Evolutionary conservation across 495 filamentous ascomycete species (phyloP).

Genomic region (Aspergillus avenaceus): DNA sequence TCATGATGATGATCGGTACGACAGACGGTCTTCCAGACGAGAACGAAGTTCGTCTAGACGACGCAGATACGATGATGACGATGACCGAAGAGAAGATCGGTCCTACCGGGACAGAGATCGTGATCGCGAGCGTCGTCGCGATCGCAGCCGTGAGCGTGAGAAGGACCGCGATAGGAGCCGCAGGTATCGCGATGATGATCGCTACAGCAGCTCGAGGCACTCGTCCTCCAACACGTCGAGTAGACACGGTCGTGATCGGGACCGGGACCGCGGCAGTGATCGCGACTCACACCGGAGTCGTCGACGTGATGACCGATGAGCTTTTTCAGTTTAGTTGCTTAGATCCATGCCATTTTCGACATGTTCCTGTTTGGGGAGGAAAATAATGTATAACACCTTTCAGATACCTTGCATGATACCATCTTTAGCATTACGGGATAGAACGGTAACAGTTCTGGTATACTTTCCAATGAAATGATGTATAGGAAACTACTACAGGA

Average conservation of each 20-base stretch:
- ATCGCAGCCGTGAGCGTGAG: conserved; percentile 27
- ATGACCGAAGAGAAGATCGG: conserved; percentile 20
- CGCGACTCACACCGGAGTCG: conserved; percentile 30
- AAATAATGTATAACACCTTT: not conserved
- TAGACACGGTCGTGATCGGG: conserved; percentile 23
- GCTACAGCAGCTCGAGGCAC: conserved; percentile 31
- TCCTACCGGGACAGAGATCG: conserved; percentile 25
- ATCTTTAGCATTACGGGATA: not conserved
- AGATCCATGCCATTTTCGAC: not conserved
- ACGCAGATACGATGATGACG: conserved; percentile 26
- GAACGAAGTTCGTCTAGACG: conserved; percentile 32
- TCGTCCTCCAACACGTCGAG: conserved; percentile 23
- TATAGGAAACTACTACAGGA: not conserved
- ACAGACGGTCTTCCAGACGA: conserved; percentile 27
- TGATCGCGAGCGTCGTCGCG: conserved; percentile 22
- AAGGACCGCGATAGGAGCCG: conserved; percentile 24
- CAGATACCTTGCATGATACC: conserved; percentile 1
- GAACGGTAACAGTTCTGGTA: no score
- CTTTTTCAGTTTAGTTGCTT: no score
- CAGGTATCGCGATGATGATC: conserved; percentile 29
- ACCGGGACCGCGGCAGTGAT: conserved; percentile 29
- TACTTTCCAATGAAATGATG: no score
- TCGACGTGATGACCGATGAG: conserved; percentile 26
- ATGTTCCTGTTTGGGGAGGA: not conserved
- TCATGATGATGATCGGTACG: conserved; percentile 22